phyloP scores from a whole-genome alignment of 805 yeast genomes.

The Wickerhamomyces silvicola region DNA sequence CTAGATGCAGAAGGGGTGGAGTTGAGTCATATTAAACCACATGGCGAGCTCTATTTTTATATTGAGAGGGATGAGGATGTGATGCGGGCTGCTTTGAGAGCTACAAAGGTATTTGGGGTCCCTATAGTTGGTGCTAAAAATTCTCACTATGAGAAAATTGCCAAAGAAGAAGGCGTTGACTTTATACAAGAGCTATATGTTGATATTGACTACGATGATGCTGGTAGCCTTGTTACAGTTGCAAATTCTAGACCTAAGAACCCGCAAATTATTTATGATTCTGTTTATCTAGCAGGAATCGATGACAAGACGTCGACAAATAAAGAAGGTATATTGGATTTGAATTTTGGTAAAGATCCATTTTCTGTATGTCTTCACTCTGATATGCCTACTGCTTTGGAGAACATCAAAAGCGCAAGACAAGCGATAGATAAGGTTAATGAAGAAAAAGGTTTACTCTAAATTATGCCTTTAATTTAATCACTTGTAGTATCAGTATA shows the following conservation, averaged over 20 bases:
- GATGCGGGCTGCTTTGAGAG: conserved; percentile 30
- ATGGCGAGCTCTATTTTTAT: conserved; percentile 33
- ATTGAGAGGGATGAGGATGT: conserved; percentile 29
- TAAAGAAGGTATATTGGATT: conserved; percentile 19
- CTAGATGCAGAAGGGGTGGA: conserved; percentile 29
- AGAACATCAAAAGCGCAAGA: conserved; percentile 25
- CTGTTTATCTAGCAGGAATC: conserved; percentile 23
- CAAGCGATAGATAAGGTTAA: conserved; percentile 26
- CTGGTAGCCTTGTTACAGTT: conserved; percentile 26
- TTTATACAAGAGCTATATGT: conserved; percentile 32
- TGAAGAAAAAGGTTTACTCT: too few relatives aligned
- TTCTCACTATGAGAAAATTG: conserved; percentile 23
- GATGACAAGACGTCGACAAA: conserved; percentile 19
- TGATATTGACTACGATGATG: conserved; percentile 28
- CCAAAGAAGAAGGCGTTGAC: conserved; percentile 26
- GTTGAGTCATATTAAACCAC: conserved; percentile 31
- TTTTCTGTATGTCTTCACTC: conserved; percentile 30
- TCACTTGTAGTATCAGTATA: too few relatives aligned
- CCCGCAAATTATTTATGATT: conserved; percentile 26
- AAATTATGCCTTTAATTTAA: too few relatives aligned
- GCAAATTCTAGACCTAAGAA: conserved; percentile 25
- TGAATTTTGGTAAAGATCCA: conserved; percentile 25
- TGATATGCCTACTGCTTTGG: conserved; percentile 32
- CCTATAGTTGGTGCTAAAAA: conserved; percentile 34
- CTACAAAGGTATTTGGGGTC: conserved; percentile 28